Evolutionary conservation across 306 rosid species (phyloP), one percentile per base, ranked within the genome.

Genomic region (Calophaca sinica): DNA sequence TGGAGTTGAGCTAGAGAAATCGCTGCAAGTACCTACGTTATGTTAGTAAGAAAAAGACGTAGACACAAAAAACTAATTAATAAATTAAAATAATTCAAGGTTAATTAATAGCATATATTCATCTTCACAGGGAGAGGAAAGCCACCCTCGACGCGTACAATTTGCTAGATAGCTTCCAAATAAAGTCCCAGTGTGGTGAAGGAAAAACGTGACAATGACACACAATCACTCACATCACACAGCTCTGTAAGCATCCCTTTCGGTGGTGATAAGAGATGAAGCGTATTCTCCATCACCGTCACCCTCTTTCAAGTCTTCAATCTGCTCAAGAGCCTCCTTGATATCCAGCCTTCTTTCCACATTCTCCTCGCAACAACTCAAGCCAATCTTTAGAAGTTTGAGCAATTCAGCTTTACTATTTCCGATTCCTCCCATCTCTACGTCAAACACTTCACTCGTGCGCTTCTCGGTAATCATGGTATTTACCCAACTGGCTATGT

Each of bases 351-450:
- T 87, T 63, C 93, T 89, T 14, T 90, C 98, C 75, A 87, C 87
- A 13, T 92, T 94, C 86, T 87, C 98, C 82, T 96, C 97, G 58
- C 99, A 96, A 67, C 99, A 96, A 72, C 92, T 85, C 58, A 96
- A 62, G 5, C 92, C 99, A 52, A 96, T 89, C 89, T 90, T 96
- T 44, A 96, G 69, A 15, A 96, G 91, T 86, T 90, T 89, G 28
- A 96, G 74, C 84, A 92, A 51, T 60, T 92, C 93, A 3, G 88
- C 83, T 82, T 87, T 91, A 51, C 72, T 81, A 63, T 76, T 84
- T 46, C 86, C 79, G 0, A 78, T 41, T 39, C 83, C 84, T 38
- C 84, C 87, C 92, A 94, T 89, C 72, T 94, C 98, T 7, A 42
- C 72, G 14, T 96, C 99, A 54, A 90, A 92, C 51, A 92, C 90